phyloP scores from a whole-genome alignment of 1,284 basidiomycete species.

The Puccinia sorghi region DNA sequence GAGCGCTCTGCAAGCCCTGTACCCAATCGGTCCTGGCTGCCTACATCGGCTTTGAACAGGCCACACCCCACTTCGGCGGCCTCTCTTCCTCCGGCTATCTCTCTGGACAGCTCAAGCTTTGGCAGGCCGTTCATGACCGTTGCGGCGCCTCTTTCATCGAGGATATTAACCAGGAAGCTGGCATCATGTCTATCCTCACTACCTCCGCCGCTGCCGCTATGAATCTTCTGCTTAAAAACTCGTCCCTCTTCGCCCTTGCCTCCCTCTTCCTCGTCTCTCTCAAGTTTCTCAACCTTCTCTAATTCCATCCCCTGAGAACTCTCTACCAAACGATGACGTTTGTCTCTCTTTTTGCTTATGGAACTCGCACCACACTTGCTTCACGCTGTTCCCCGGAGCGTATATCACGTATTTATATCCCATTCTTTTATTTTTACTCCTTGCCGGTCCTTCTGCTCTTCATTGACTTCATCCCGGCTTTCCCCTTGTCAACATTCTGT shows the following conservation, averaged over 20 bases:
- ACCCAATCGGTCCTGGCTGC: constrained; percentile 35
- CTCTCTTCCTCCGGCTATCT: constrained; percentile 41
- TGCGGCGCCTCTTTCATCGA: constrained; percentile 37
- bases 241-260: not conserved
- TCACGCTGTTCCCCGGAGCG: no score
- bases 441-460: not conserved
- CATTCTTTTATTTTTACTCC: no score
- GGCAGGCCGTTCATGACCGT: constrained; percentile 26
- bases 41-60: constrained; percentile 45
- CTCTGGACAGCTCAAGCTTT: constrained; percentile 43
- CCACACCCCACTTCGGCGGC: constrained; percentile 40
- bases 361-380: no score
- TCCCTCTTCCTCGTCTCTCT: not conserved
- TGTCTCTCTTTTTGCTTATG: not conserved
- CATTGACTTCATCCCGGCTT: no score
- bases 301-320: not conserved
- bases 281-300: constrained; percentile 3
- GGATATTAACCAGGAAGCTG: constrained; percentile 40
- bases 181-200: constrained; percentile 37
- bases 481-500: no score
- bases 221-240: constrained; percentile 5
- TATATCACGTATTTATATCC: no score
- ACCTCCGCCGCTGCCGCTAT: constrained; percentile 16
- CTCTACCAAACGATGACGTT: not conserved
- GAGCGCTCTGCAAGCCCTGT: constrained; percentile 42